Evolutionary conservation across 2,329 filamentous ascomycete species (phyloP).

Genomic region (Trichoderma aggressivum): DNA sequence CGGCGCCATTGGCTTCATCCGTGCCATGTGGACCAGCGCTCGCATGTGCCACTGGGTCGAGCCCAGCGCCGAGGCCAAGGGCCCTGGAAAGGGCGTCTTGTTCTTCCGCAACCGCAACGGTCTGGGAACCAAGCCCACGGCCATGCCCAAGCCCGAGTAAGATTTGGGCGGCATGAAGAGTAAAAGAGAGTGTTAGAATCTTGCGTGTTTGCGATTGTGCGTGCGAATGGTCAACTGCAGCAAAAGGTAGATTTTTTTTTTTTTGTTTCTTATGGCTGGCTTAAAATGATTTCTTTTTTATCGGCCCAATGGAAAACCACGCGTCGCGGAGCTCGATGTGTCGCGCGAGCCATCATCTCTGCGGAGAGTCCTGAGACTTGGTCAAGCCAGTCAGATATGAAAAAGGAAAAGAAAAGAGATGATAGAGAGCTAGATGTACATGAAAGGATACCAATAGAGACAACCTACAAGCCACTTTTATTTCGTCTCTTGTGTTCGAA

Average conservation of each 20-base stretch:
- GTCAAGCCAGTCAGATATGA: background rate
- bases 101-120: conserved; percentile 97
- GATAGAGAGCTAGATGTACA: conserved; percentile 10
- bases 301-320: background rate
- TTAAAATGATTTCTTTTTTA: background rate
- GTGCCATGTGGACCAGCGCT: conserved; percentile 74
- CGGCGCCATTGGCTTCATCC: conserved; percentile 79
- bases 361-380: background rate
- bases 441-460: conserved; percentile 13
- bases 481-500: background rate
- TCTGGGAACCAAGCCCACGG: conserved; percentile 56
- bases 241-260: background rate
- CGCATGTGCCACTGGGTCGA: conserved; percentile 97
- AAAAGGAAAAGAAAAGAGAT: background rate
- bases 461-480: background rate
- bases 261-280: background rate
- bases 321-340: background rate
- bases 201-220: background rate
- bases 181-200: background rate
- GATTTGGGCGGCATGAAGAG: background rate
- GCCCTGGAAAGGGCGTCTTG: conserved; percentile 76
- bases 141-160: conserved; percentile 22
- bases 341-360: background rate
- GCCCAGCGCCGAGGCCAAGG: conserved; percentile 75
- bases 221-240: background rate